Percentiles rank a stretch among this genome's conserved stretches.
These are phyloP conservation scores for Kwoniella europaea DNA, from an alignment of 768 basidiomycete species.

Conservation along the genomic window DNA sequence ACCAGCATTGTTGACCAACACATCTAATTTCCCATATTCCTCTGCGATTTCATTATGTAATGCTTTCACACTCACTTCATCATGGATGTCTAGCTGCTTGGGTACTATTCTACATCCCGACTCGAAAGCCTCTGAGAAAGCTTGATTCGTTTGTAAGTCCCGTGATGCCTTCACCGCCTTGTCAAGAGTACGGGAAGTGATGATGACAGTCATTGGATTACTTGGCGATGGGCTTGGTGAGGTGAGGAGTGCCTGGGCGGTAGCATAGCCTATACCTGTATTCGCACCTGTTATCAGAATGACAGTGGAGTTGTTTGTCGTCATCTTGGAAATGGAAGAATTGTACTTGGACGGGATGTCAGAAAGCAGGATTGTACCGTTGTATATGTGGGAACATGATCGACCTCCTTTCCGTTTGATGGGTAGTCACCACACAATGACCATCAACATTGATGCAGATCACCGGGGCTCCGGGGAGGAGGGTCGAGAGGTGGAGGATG, in stretches of 20 bases:
- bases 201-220: conserved; percentile 18
- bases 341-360: not conserved
- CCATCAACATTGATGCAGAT: not conserved
- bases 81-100: conserved; percentile 23
- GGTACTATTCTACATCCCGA: conserved; percentile 6
- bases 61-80: conserved; percentile 23
- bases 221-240: not conserved
- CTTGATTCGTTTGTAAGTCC: not conserved
- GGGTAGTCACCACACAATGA: too few relatives aligned
- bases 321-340: not conserved
- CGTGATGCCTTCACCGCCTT: conserved; percentile 17
- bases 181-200: conserved; percentile 25
- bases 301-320: conserved; percentile 12
- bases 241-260: conserved; percentile 30
- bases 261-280: conserved; percentile 36
- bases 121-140: not conserved
- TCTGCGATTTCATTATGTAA: conserved; percentile 9
- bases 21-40: conserved; percentile 28
- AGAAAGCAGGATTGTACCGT: not conserved
- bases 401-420: too few relatives aligned
- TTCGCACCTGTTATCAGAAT: conserved; percentile 42
- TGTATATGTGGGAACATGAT: not conserved
- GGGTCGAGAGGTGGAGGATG: too few relatives aligned
- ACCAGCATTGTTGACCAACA: conserved; percentile 38
- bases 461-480: not conserved